These are phyloP conservation scores for Zygoascus biomembranicola DNA, from an alignment of 805 yeast genomes.

Conservation along the genomic window DNA sequence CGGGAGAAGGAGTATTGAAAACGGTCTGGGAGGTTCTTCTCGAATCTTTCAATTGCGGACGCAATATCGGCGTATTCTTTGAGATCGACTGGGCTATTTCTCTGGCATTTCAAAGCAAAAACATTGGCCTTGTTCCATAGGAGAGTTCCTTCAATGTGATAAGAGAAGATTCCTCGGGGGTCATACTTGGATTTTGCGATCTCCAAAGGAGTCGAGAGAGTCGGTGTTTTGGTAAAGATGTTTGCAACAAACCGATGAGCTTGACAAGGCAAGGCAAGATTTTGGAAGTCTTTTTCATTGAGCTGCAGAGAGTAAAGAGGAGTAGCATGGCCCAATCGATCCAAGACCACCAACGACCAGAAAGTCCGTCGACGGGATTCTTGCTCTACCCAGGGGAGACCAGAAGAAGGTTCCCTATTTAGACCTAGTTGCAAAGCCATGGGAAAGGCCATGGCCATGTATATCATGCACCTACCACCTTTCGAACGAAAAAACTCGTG, in stretches of 20 bases:
- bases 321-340: constrained; percentile 28
- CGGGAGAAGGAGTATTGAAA: constrained; percentile 19
- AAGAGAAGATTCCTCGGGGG: constrained; percentile 14
- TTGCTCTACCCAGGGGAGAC: constrained; percentile 24
- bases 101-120: constrained; percentile 15
- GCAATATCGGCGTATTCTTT: constrained; percentile 15
- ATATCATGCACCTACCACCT: constrained; percentile 30
- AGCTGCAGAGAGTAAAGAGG: constrained; percentile 25
- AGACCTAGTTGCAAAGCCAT: constrained; percentile 28
- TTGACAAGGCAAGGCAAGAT: constrained; percentile 24
- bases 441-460: constrained; percentile 28
- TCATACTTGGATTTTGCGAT: constrained; percentile 1
- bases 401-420: constrained; percentile 18
- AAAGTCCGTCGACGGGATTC: constrained; percentile 28
- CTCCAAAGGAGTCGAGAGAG: background rate
- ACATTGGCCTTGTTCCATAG: constrained; percentile 17
- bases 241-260: constrained; percentile 3
- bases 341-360: constrained; percentile 30
- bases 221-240: background rate
- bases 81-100: background rate
- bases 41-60: constrained; percentile 12
- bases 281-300: constrained; percentile 16
- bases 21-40: constrained; percentile 19
- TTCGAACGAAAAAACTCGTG: constrained; percentile 28
- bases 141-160: constrained; percentile 13